A percentile compares a stretch with the other conserved stretches of the same genome.
These are phyloP conservation scores for Picea abies DNA, from an alignment of 83 land plant species.

Conservation along the genomic window DNA sequence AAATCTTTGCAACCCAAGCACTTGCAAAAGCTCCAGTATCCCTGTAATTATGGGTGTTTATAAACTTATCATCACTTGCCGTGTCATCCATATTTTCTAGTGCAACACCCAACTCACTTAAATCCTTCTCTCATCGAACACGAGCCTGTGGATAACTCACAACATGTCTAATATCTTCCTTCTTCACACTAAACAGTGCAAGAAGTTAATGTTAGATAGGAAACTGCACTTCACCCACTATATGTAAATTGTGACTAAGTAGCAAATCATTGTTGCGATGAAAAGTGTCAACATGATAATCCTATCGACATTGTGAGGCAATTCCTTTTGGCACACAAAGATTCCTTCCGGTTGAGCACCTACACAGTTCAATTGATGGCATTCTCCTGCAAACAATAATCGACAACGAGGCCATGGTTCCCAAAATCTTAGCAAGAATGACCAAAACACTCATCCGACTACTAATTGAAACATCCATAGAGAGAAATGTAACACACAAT, in stretches of 20 bases:
- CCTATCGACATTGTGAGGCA: constrained; percentile 1
- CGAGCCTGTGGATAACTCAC: constrained; percentile 52
- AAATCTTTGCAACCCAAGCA: constrained; percentile 34
- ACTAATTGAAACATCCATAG: no score
- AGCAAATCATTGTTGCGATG: constrained; percentile 78
- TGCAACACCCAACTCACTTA: constrained; percentile 24
- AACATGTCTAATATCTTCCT: constrained; percentile 51
- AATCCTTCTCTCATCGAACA: constrained; percentile 36
- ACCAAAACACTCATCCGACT: no score
- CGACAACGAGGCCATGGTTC: no score
- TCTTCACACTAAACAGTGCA: constrained; percentile 60
- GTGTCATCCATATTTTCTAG: constrained; percentile 28
- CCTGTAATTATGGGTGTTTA: constrained; percentile 42
- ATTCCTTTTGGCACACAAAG: no score
- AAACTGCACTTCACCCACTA: constrained; percentile 75
- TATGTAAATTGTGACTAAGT: constrained; percentile 73
- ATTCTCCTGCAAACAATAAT: no score
- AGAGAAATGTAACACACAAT: no score
- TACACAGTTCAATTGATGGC: no score
- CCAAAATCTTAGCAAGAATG: no score
- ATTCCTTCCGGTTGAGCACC: no score
- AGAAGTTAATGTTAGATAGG: constrained; percentile 79
- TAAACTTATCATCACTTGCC: constrained; percentile 45
- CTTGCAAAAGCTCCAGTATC: constrained; percentile 53
- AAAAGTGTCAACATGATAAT: constrained; percentile 65